Evolutionary conservation across 441 rosid species (phyloP).

Genomic region (Erodium trifolium): DNA sequence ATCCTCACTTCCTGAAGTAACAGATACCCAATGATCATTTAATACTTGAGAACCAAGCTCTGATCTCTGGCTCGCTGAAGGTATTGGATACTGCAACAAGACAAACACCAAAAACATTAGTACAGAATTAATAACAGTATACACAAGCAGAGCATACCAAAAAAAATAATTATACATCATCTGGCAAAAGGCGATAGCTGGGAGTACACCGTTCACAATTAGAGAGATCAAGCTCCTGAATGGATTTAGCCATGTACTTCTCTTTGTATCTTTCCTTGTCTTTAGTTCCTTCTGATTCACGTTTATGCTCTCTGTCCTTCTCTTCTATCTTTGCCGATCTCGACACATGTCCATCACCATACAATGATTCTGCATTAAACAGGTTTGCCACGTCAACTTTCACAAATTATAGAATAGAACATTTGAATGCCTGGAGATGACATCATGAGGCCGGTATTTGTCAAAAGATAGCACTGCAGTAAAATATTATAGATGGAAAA

Average conservation of each 20-base stretch:
- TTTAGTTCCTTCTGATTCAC: constrained; percentile 50
- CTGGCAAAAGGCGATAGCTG: constrained; percentile 92
- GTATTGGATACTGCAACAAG: constrained; percentile 69
- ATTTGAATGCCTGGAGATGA: neutral
- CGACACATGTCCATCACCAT: too few relatives aligned
- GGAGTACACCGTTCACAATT: constrained; percentile 96
- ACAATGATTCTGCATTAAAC: constrained; percentile 31
- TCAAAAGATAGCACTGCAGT: neutral
- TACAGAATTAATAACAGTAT: neutral
- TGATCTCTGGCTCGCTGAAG: constrained; percentile 76
- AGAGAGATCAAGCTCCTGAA: constrained; percentile 89
- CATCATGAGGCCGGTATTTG: neutral
- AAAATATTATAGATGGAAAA: constrained; percentile 20
- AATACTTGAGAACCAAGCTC: constrained; percentile 73
- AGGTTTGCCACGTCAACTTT: neutral
- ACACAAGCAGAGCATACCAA: neutral
- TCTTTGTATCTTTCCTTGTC: constrained; percentile 78
- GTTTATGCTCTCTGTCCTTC: constrained; percentile 41
- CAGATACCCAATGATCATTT: constrained; percentile 97
- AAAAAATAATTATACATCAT: constrained; percentile 42
- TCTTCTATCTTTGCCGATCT: too few relatives aligned
- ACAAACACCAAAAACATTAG: neutral
- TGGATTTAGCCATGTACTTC: constrained; percentile 73
- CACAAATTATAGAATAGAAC: constrained; percentile 12
- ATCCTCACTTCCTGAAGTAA: constrained; percentile 99